Percentiles rank a stretch among this genome's conserved stretches.
Conservation (phyloP, 768 basidiomycete genomes). For the Lactarius hatsudake region DNA sequence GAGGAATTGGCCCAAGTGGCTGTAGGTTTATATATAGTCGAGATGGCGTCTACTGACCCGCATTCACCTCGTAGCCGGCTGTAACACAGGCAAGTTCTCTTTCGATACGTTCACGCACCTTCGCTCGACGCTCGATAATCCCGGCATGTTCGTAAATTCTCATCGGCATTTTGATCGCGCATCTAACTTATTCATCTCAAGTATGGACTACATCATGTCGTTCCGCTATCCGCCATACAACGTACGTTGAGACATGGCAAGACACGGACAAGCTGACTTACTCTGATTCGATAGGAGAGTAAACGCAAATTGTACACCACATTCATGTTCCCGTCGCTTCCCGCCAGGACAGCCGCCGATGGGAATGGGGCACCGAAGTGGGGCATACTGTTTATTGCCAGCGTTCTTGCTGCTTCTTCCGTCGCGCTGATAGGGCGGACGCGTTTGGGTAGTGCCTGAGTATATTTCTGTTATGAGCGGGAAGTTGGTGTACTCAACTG, state of each 20-base stretch:
- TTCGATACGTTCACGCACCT: conserved; percentile 81
- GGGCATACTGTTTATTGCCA: conserved; percentile 38
- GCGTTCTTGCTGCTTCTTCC: conserved; percentile 41
- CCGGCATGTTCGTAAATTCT: conserved; percentile 35
- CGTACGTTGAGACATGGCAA: conserved; percentile 28
- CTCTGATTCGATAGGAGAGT: conserved; percentile 21
- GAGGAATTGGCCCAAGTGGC: conserved; percentile 70
- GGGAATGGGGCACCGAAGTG: conserved; percentile 23
- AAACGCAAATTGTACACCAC: conserved; percentile 32
- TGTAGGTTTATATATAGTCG: conserved; percentile 42
- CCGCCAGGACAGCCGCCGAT: conserved; percentile 40
- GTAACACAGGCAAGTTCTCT: conserved; percentile 66
- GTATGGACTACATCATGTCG: conserved; percentile 36
- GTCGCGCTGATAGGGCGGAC: conserved; percentile 6
- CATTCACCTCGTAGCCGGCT: conserved; percentile 47
- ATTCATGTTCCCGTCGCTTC: conserved; percentile 37
- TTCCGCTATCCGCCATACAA: conserved; percentile 41
- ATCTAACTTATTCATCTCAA: conserved; percentile 15
- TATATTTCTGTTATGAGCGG: neutral
- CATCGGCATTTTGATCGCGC: neutral
- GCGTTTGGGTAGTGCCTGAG: conserved; percentile 6
- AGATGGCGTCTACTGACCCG: conserved; percentile 6
- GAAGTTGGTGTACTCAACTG: neutral
- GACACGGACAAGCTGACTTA: neutral
- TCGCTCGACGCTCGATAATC: conserved; percentile 51